phyloP scores from a whole-genome alignment of 2,329 filamentous ascomycete genomes.

The Hypoxylon sp. region DNA sequence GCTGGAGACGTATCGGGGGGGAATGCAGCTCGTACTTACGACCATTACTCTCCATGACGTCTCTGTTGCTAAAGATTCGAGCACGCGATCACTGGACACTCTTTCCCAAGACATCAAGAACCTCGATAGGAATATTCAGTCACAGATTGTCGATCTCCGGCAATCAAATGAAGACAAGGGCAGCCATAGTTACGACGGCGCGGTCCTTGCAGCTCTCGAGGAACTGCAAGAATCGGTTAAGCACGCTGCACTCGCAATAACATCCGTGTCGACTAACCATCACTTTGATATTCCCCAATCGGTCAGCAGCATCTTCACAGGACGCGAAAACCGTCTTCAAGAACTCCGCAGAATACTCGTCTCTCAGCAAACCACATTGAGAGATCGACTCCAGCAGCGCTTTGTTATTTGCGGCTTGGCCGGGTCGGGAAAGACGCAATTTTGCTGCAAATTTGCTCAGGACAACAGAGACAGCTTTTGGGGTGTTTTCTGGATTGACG shows the following conservation, averaged over 20 bases:
- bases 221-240: neutral
- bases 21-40: too few relatives aligned
- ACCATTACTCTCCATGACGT: too few relatives aligned
- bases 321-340: neutral
- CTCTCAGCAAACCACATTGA: neutral
- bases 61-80: too few relatives aligned
- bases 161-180: too few relatives aligned
- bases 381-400: conserved; percentile 34
- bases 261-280: neutral
- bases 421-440: conserved; percentile 53
- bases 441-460: conserved; percentile 49
- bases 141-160: too few relatives aligned
- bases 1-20: too few relatives aligned
- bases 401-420: conserved; percentile 49
- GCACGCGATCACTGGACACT: too few relatives aligned
- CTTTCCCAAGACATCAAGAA: too few relatives aligned
- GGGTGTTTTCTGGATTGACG: conserved; percentile 50
- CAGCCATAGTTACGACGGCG: too few relatives aligned
- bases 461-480: conserved; percentile 48
- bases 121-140: too few relatives aligned
- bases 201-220: too few relatives aligned
- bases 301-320: neutral
- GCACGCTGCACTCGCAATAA: neutral
- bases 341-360: neutral
- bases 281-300: neutral